Percentiles rank a stretch among this genome's conserved stretches.
These are phyloP conservation scores for Diplodia corticola DNA, from an alignment of 2,329 filamentous ascomycete species.

Conservation along the genomic window DNA sequence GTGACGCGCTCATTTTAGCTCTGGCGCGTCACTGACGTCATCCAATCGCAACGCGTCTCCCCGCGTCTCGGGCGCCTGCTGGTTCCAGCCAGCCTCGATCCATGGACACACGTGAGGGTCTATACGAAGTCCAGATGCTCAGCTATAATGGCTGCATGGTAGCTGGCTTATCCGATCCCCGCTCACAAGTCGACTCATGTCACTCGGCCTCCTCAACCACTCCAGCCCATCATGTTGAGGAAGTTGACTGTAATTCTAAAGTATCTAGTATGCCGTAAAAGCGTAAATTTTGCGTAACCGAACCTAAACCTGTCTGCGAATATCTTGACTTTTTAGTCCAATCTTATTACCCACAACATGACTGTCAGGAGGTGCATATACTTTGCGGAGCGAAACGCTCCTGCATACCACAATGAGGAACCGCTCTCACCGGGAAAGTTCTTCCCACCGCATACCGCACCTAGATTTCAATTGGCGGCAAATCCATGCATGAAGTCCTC, in stretches of 20 bases:
- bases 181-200: not conserved
- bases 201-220: not conserved
- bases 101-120: not conserved
- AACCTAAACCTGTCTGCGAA: not conserved
- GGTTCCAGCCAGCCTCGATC: not conserved
- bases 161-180: not conserved
- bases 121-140: not conserved
- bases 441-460: not conserved
- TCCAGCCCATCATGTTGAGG: not conserved
- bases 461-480: not conserved
- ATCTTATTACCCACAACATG: not conserved
- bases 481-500: constrained; percentile 31
- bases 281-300: not conserved
- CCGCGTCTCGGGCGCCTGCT: not conserved
- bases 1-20: constrained; percentile 18
- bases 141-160: not conserved
- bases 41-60: constrained; percentile 14
- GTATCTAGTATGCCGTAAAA: not conserved
- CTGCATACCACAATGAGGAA: not conserved
- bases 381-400: not conserved
- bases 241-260: too few species aligned
- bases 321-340: not conserved
- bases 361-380: not conserved
- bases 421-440: not conserved
- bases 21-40: constrained; percentile 19